These are phyloP conservation scores for Schwanniomyces pseudopolymorphus DNA, from an alignment of 805 yeast species.

Conservation along the genomic window DNA sequence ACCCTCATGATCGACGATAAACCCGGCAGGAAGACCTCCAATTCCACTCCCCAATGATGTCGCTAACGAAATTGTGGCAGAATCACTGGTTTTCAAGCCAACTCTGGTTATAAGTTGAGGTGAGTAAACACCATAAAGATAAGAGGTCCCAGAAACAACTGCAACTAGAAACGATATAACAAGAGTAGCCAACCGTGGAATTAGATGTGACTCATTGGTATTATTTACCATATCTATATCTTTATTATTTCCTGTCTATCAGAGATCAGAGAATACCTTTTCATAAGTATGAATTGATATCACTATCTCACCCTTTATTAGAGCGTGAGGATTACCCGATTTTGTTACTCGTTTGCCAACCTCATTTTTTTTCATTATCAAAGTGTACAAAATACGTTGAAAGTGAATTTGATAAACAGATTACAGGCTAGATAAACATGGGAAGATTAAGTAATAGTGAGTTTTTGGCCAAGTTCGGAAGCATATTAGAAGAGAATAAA, in stretches of 20 bases:
- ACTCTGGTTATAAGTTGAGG: constrained; percentile 65
- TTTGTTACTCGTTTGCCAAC: background rate
- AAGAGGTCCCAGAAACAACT: constrained; percentile 73
- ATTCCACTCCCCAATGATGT: constrained; percentile 63
- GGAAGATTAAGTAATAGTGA: constrained; percentile 32
- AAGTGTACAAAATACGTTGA: background rate
- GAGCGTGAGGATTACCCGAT: background rate
- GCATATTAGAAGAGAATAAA: constrained; percentile 22
- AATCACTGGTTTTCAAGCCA: constrained; percentile 55
- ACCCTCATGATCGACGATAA: constrained; percentile 61
- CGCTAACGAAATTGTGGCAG: constrained; percentile 64
- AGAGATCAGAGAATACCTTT: background rate
- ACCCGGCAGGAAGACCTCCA: constrained; percentile 72
- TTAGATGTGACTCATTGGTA: background rate
- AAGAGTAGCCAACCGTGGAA: constrained; percentile 24
- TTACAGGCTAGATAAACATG: constrained; percentile 12
- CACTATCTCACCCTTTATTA: background rate
- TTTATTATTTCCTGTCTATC: background rate
- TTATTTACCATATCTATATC: background rate
- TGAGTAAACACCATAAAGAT: constrained; percentile 71
- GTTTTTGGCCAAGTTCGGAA: constrained; percentile 25
- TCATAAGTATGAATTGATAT: background rate
- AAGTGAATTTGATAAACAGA: background rate
- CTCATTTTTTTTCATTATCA: constrained; percentile 1
- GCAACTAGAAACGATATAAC: constrained; percentile 47